phyloP scores from a whole-genome alignment of 768 basidiomycete species.

The Trametes villosa region DNA sequence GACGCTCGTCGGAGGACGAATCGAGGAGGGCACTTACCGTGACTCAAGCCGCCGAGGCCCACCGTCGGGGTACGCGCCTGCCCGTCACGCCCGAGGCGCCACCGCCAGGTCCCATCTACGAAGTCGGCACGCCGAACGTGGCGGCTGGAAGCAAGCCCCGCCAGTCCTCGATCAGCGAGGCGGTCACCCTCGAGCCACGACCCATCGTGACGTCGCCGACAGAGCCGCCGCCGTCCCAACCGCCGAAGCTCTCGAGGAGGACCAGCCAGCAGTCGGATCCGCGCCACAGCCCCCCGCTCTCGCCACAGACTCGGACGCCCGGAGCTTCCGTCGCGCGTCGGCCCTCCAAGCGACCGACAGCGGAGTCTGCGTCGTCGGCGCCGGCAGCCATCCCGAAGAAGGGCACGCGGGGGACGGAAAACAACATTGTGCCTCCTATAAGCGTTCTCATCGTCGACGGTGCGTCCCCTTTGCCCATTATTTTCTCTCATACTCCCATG shows the following conservation, averaged over 20 bases:
- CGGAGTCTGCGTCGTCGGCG: slow-evolving; percentile 34
- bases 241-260: slow-evolving; percentile 15
- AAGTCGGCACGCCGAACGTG: not conserved
- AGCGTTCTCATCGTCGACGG: slow-evolving; percentile 98
- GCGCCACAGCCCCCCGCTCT: slow-evolving; percentile 25
- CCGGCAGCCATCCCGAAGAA: slow-evolving; percentile 47
- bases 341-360: slow-evolving; percentile 35
- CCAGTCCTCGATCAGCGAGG: slow-evolving; percentile 14
- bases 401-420: slow-evolving; percentile 55
- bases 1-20: slow-evolving; percentile 26
- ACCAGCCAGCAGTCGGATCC: slow-evolving; percentile 24
- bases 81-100: not conserved
- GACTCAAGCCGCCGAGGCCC: not conserved
- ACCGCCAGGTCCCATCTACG: slow-evolving; percentile 1
- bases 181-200: not conserved
- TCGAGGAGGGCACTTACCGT: not conserved
- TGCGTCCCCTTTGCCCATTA: no score
- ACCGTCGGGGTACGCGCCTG: slow-evolving; percentile 19
- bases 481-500: no score
- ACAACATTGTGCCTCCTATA: slow-evolving; percentile 90
- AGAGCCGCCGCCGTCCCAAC: not conserved
- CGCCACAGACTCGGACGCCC: slow-evolving; percentile 31
- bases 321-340: slow-evolving; percentile 36
- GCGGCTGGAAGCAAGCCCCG: slow-evolving; percentile 21
- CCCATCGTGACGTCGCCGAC: not conserved